These are phyloP conservation scores for Cryomyces antarcticus DNA, from an alignment of 495 filamentous ascomycete genomes.

Conservation along the genomic window DNA sequence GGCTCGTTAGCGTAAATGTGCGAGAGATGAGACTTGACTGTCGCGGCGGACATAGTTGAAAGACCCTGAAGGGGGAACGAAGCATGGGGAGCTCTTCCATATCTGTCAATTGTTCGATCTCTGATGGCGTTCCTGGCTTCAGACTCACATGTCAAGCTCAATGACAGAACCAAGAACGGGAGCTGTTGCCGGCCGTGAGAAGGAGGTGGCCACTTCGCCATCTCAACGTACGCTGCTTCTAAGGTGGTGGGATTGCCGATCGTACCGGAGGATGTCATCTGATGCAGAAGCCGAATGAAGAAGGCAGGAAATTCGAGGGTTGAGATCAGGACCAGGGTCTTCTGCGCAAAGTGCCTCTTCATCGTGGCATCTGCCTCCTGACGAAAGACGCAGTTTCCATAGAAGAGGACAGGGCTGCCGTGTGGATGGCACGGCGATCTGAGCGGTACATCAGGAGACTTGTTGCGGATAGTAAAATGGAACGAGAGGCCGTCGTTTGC, in stretches of 20 bases:
- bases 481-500: conserved; percentile 12
- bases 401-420: conserved; percentile 10
- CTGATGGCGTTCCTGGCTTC: conserved; percentile 1
- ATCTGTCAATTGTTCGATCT: background rate
- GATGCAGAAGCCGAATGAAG: conserved; percentile 9
- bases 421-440: conserved; percentile 10
- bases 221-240: conserved; percentile 12
- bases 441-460: conserved; percentile 12
- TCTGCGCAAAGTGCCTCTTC: conserved; percentile 17
- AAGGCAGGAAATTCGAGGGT: conserved; percentile 14
- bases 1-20: conserved; percentile 15
- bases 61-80: conserved; percentile 17
- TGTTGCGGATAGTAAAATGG: conserved; percentile 16
- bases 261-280: conserved; percentile 9
- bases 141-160: conserved; percentile 8
- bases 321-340: conserved; percentile 12
- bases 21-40: background rate
- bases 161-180: conserved; percentile 13
- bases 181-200: conserved; percentile 11
- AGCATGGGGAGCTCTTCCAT: conserved; percentile 9
- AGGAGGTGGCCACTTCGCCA: conserved; percentile 13
- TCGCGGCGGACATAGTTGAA: conserved; percentile 3
- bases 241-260: conserved; percentile 12
- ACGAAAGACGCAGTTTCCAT: conserved; percentile 14
- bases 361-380: conserved; percentile 13